Base-by-base conservation (phyloP, 2,329 filamentous ascomycete species). In the Dendryphion nanum region DNA sequence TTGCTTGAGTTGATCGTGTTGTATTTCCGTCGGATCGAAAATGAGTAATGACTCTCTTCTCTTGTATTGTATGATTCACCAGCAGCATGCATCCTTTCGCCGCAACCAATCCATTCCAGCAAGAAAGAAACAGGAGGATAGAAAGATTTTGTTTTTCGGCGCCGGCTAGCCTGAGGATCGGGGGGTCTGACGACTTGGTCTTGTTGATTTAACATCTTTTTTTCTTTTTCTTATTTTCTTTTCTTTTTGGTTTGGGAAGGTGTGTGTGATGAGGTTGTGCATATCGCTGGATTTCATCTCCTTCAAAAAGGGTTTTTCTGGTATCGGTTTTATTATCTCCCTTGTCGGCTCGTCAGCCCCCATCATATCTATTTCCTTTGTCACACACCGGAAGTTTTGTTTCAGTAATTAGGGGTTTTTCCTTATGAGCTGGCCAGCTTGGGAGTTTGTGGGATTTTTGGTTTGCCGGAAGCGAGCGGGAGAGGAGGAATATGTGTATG, bases 121-220 rank as follows among this genome's bases (percentile, higher is more conserved):
- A 26, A 10, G 10, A n/a, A 26, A n/a, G n/a, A 26, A 26, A 26
- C 10, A 26, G 23, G 23, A 26, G 23, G 23, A 26, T 26, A 17
- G 29, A 30, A 30, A 30, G 15, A 30, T 8, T 30, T 12, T 30
- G 10, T 10, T 26, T 8, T 26, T 26, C n/a, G n/a, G n/a, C n/a
- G n/a, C n/a, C n/a, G n/a, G n/a, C 30, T 6, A 8, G 18, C 32
- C 13, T 18, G 23, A 33, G 35, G 35, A 35, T 35, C 30, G 35
- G 35, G 40, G 35, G 40, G 35, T 35, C 16, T 32, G 15, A 38
- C 23, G 23, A 26, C 23, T n/a, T n/a, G n/a, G n/a, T n/a, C n/a
- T n/a, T n/a, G n/a, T n/a, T n/a, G n/a, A 26, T n/a, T n/a, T n/a
- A 26, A 26, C 10, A 10, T 8, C 23, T 26, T 26, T 26, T n/a